Evolutionary conservation across 2,329 filamentous ascomycete genomes (phyloP), one percentile per base, ranked within the genome.

Genomic region (Furcasterigmium furcatum): DNA sequence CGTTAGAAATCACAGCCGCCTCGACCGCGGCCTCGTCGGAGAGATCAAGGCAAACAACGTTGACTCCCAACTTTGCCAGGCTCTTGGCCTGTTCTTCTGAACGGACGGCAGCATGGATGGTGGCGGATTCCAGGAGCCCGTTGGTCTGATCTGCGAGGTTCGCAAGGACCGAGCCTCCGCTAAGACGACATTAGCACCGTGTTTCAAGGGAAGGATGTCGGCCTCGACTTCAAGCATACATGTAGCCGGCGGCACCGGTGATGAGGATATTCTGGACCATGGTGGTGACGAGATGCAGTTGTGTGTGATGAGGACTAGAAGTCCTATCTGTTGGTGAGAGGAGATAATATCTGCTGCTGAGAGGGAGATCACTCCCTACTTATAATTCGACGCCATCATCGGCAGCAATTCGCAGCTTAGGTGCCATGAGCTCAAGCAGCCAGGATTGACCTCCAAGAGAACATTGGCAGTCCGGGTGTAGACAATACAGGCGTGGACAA

Each of bases 171-270:
- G 66, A 66, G 14, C 67, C 67, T 13, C 67, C 64, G 3, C 64
- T 65, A 34, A 13, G 25, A 35, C 7, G 32, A 16, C 32, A 35
- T 9, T n/a, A 34, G n/a, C n/a, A 27, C 24, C 7, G 16, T 8
- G 0, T 21, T 45, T 12, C 35, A 7, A 42, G 32, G 27, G 16
- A 18, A 10, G 10, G 30, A 18, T 27, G 19, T 21, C 13, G 9
- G 22, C 22, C 9, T 4, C 3, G 13, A 38, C 8, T 8, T 8
- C 25, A 18, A 24, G 14, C 44, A 9, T 50, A 56, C 63, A 67
- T 61, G 54, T 63, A 67, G 27, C 64, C 64, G 22, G 60, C 64
- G 16, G 61, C 62, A 29, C 63, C 64, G 36, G 64, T 66, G 47
- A 66, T 56, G 29, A 67, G 58, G 41, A 64, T 53, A 22, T 63